Percentiles rank a stretch among this genome's conserved stretches.
Evolutionary conservation across 148 eudicot genomes (phyloP).

Genomic region (Spergularia marina): DNA sequence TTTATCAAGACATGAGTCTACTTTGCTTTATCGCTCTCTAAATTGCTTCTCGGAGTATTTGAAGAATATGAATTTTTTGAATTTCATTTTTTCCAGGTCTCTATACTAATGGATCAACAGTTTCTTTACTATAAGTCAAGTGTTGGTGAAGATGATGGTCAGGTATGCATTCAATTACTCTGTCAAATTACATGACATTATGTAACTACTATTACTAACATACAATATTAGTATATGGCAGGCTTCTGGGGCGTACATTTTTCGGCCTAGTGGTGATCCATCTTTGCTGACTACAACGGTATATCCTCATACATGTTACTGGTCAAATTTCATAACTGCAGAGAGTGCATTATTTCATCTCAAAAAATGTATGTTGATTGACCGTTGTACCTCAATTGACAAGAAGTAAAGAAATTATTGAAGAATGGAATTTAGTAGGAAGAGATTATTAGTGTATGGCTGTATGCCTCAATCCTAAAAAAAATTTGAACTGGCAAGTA

Average conservation of each 20-base stretch:
- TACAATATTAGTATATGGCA: slow-evolving; percentile 23
- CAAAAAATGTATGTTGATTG: neutral
- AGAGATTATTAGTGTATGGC: neutral
- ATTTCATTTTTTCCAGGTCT: slow-evolving; percentile 43
- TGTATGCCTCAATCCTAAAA: neutral
- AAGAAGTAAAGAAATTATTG: neutral
- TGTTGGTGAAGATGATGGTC: slow-evolving; percentile 27
- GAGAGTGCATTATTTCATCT: neutral
- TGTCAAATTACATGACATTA: slow-evolving; percentile 4
- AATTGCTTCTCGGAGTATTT: neutral
- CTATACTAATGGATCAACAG: slow-evolving; percentile 60
- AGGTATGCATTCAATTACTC: slow-evolving; percentile 36
- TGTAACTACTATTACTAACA: slow-evolving; percentile 7
- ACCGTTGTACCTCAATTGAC: neutral
- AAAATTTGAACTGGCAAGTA: no score
- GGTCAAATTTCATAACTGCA: neutral
- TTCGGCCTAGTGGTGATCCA: slow-evolving; percentile 46
- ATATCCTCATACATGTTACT: slow-evolving; percentile 20
- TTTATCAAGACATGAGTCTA: no score
- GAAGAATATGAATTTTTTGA: neutral
- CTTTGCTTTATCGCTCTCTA: neutral
- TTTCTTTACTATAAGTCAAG: slow-evolving; percentile 60
- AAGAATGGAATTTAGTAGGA: neutral
- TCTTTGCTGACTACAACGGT: slow-evolving; percentile 36
- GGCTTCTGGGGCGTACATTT: slow-evolving; percentile 87